These are phyloP conservation scores for Coniella vitis DNA, from an alignment of 2,329 filamentous ascomycete genomes.

Conservation along the genomic window DNA sequence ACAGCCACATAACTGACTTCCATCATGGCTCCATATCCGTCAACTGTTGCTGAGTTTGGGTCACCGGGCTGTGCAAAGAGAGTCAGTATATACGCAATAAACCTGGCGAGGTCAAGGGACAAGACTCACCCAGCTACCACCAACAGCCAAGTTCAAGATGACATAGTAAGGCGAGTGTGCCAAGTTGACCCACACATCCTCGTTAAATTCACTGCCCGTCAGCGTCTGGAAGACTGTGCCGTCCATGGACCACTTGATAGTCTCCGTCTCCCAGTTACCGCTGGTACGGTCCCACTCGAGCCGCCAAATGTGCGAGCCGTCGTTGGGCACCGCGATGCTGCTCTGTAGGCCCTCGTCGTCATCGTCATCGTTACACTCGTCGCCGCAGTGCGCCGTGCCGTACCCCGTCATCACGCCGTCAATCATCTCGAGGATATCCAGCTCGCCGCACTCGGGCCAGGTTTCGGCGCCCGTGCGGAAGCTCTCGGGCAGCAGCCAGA, in stretches of 20 bases:
- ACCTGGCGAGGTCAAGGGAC: not conserved
- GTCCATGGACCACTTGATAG: constrained; percentile 42
- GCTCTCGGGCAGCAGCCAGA: constrained; percentile 44
- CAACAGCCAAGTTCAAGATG: constrained; percentile 25
- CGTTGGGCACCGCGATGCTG: constrained; percentile 32
- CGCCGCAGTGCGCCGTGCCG: constrained; percentile 44
- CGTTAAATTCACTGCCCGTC: constrained; percentile 33
- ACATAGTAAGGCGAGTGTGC: constrained; percentile 21
- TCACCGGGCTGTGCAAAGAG: constrained; percentile 20
- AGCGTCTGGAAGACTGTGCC: constrained; percentile 37
- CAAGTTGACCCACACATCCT: constrained; percentile 36
- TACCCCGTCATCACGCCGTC: constrained; percentile 38
- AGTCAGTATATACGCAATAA: not conserved
- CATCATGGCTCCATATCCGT: constrained; percentile 26
- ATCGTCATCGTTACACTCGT: constrained; percentile 39
- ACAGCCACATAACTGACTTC: constrained; percentile 25
- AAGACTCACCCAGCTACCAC: constrained; percentile 25
- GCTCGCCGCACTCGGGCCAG: constrained; percentile 45
- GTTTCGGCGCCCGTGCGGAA: constrained; percentile 34
- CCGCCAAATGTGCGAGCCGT: constrained; percentile 42
- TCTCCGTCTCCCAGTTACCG: constrained; percentile 37
- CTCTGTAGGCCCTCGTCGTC: constrained; percentile 29
- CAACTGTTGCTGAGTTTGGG: constrained; percentile 22
- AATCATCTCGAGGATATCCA: constrained; percentile 45
- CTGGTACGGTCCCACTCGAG: constrained; percentile 40